Conservation (phyloP, 2,329 filamentous ascomycete genomes). For the Pleurostoma richardsiae region DNA sequence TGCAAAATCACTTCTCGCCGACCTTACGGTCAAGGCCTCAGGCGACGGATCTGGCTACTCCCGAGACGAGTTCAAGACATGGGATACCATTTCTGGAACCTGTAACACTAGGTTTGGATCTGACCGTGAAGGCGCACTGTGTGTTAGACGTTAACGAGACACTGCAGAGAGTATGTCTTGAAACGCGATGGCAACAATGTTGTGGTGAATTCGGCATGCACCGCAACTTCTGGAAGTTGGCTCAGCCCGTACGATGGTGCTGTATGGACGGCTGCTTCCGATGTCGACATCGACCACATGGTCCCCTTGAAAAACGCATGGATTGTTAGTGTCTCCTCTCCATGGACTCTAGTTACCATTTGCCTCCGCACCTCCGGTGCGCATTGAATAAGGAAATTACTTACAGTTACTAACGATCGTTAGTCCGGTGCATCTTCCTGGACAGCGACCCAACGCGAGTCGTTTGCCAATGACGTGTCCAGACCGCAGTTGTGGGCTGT, state of each 20-base stretch:
- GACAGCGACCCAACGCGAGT: slow-evolving; percentile 61
- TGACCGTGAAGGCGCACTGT: too few species aligned
- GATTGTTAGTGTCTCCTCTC: slow-evolving; percentile 44
- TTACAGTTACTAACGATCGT: background rate
- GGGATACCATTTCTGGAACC: slow-evolving; percentile 57
- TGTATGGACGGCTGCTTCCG: slow-evolving; percentile 61
- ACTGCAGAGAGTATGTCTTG: slow-evolving; percentile 57
- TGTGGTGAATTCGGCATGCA: slow-evolving; percentile 52
- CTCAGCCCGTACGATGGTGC: slow-evolving; percentile 68
- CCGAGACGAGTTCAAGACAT: slow-evolving; percentile 66
- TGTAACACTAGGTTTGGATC: slow-evolving; percentile 60
- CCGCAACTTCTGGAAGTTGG: slow-evolving; percentile 64
- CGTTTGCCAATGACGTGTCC: slow-evolving; percentile 72
- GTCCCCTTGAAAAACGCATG: slow-evolving; percentile 78
- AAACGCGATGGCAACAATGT: slow-evolving; percentile 68
- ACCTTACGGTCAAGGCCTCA: slow-evolving; percentile 51
- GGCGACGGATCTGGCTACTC: slow-evolving; percentile 54
- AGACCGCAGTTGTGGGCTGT: slow-evolving; percentile 76
- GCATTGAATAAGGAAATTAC: too few species aligned
- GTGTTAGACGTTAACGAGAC: background rate
- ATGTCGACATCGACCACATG: slow-evolving; percentile 80
- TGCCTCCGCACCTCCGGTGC: background rate
- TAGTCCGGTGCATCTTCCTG: slow-evolving; percentile 67
- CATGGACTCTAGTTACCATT: slow-evolving; percentile 2
- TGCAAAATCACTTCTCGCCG: slow-evolving; percentile 53